A percentile compares a stretch with the other conserved stretches of the same genome.
These are phyloP conservation scores for Kazachstania sp. DNA, from an alignment of 1,139 yeast species.

Conservation along the genomic window DNA sequence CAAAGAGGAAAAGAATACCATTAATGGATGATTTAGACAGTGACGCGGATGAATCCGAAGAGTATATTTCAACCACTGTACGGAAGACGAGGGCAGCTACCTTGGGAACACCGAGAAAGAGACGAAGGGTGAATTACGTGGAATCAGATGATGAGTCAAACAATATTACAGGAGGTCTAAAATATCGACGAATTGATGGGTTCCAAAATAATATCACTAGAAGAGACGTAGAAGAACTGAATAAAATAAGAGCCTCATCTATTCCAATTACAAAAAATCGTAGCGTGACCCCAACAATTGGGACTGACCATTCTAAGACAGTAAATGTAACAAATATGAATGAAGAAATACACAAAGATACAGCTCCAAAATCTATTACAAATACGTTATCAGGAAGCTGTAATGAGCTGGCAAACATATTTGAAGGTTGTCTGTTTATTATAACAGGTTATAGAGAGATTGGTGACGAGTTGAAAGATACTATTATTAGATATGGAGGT, in stretches of 20 bases:
- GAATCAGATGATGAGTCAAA: conserved; percentile 1
- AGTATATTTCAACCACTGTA: background rate
- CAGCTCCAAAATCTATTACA: background rate
- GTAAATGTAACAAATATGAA: no score
- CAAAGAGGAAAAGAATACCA: conserved; percentile 15
- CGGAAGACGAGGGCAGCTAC: background rate
- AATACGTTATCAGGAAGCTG: background rate
- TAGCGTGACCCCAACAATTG: no score
- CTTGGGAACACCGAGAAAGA: conserved; percentile 14
- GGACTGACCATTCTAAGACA: no score
- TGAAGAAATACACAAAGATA: no score
- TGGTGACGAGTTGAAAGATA: conserved; percentile 28
- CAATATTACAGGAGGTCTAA: background rate
- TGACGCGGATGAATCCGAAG: background rate
- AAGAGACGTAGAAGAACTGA: background rate
- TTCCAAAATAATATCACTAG: background rate
- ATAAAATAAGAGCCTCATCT: background rate
- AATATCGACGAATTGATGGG: background rate
- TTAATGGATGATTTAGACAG: background rate
- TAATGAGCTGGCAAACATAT: conserved; percentile 20
- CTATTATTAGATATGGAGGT: conserved; percentile 48
- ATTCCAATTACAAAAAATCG: no score
- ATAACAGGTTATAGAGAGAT: conserved; percentile 35
- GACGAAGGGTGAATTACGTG: background rate
- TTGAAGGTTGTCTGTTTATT: conserved; percentile 37